Base-by-base conservation (phyloP, 1,284 basidiomycete genomes). In the Tremellales sp. region DNA sequence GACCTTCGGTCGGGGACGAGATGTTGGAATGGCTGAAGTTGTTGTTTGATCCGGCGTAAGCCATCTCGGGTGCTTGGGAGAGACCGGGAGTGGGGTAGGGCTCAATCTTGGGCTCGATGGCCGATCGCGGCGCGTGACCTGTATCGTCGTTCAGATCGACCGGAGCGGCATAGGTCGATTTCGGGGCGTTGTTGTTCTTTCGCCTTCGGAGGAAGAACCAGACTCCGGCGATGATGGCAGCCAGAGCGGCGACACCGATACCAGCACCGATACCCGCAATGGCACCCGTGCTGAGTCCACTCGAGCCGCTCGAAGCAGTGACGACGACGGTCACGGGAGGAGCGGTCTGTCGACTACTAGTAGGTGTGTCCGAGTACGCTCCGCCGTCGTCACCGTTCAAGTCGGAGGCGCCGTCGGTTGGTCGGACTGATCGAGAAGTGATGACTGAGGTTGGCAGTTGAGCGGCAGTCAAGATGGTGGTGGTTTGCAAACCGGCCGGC, bases 401-500 rank as follows among this genome's bases (percentile, higher is more conserved):
- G 33, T 36, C 33, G 15, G 33, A 36, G 33, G 19, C 15, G 33
- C 15, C 19, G 13, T 4, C 19, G 13, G 33, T n/a, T 7, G 39
- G 12, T 15, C 15, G 5, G 6, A 3, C 7, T 15, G 39, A 22
- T 8, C 39, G 39, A 40, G 39, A 22, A 8, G 39, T 40, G 19
- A 40, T 40, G 39, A 40, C n/a, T 6, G 39, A 40, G 22, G 50
- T 43, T 6, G 63, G 48, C 12, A 60, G 23, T 4, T n/a, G 17
- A 12, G 39, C 11, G 4, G 39, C 39, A 6, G 39, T 40, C 8
- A 40, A 15, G 39, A 40, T 15, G 5, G 10, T 22, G 17, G 39
- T 22, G 7, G 39, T 40, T 21, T 40, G 11, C n/a, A 40, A 5
- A 2, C 43, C 48, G 2, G 40, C 31, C 1, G 65, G 65, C 65